phyloP scores from a whole-genome alignment of 106 monocot genomes.

The Dendrobium huoshanense region DNA sequence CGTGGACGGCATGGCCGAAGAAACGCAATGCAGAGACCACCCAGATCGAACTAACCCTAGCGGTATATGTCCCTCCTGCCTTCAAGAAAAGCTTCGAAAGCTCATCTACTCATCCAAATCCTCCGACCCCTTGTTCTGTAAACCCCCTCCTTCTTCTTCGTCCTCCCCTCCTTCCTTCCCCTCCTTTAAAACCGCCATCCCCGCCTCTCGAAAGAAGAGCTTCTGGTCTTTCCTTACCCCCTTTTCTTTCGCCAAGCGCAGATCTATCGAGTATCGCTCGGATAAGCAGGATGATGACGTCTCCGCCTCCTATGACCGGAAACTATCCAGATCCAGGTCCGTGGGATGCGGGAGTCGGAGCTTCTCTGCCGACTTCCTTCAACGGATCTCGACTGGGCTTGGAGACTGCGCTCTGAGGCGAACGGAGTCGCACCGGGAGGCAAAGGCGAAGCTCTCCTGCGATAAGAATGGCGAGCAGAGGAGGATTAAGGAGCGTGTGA shows the following conservation, averaged over 20 bases:
- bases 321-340: conserved; percentile 36
- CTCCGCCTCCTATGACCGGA: conserved; percentile 19
- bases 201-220: conserved; percentile 47
- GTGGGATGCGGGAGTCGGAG: conserved; percentile 45
- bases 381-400: conserved; percentile 40
- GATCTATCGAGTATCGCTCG: conserved; percentile 21
- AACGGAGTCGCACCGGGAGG: conserved; percentile 41
- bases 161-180: conserved; percentile 28
- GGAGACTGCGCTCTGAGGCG: conserved; percentile 40
- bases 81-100: conserved; percentile 66
- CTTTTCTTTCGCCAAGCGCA: conserved; percentile 10
- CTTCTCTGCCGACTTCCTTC: conserved; percentile 50
- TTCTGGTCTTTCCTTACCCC: conserved; percentile 59
- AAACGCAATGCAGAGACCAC: conserved; percentile 40
- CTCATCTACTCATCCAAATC: conserved; percentile 49
- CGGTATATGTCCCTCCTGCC: conserved; percentile 52
- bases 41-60: conserved; percentile 41
- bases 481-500: conserved; percentile 22
- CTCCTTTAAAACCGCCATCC: conserved; percentile 13
- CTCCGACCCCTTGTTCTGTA: conserved; percentile 29
- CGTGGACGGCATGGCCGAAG: neutral
- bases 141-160: conserved; percentile 16
- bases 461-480: neutral
- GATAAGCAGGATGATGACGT: neutral
- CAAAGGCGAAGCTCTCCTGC: conserved; percentile 14